Evolutionary conservation across 2,329 filamentous ascomycete species (phyloP), one percentile per base, ranked within the genome.

Genomic region (Teratosphaeria epicoccoides): DNA sequence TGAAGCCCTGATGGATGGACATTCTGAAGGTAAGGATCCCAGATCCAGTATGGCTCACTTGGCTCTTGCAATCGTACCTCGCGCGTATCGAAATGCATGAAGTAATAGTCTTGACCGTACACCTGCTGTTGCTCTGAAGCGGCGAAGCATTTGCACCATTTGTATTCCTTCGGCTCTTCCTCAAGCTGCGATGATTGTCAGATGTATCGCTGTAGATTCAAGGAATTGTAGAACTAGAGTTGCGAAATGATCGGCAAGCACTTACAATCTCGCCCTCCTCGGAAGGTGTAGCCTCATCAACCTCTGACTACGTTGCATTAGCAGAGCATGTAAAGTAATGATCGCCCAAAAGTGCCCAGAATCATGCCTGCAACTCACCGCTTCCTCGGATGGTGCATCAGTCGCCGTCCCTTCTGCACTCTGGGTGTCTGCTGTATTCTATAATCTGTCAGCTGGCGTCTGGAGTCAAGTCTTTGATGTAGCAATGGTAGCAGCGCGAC

Each of bases 11-110:
- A 51, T 2, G 44, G 43, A 43, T 66, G 60, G 44, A 60, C 53
- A 4, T 55, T 53, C 37, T 56, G 54, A 4, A 49, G 53, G 17
- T 48, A 48, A 17, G 56, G 47, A 47, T 65, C 57, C 57, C 59
- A 66, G 29, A 66, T 46, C 63, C 62, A 66, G 56, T 65, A 67
- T 5, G 59, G 60, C 53, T 64, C 61, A 23, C 47, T 49, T 4
- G 64, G 64, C 52, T 65, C 63, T 7, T 60, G 55, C 59, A 59
- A 63, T 40, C 46, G 46, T 5, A 57, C 59, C 46, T 61, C 60
- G 20, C 55, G 54, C 12, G 59, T 63, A 43, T 59, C 57, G 26
- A 57, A 54, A 46, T 64, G 63, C 43, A 58, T 53, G 55, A 57
- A 65, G 54, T 65, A 66, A 53, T 59, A 54, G 48, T 58, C 50